Base-by-base conservation (phyloP, 2,329 filamentous ascomycete genomes). In the Colletotrichum agaves region DNA sequence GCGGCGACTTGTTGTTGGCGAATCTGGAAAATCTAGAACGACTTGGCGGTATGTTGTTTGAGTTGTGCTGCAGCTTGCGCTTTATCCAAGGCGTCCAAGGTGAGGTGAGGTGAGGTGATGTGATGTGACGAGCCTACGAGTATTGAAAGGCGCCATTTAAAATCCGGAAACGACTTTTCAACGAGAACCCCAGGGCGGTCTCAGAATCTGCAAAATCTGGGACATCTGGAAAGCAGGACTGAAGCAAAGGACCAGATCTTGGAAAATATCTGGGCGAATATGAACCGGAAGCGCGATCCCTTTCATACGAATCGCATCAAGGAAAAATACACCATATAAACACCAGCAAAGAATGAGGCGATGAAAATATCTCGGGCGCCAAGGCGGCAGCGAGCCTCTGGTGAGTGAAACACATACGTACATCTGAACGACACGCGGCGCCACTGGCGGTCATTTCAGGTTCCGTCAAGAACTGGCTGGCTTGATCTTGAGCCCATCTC, bases 381-480 rank as follows among this genome's bases (percentile, higher is more conserved):
- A 23, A 27, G 27, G 27, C 27, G 27, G 27, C 27, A 27, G 27
- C 27, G 27, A 27, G 27, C n/a, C 21, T 37, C 35, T 15, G 3
- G 13, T 37, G 27, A 15, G 27, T 50, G 47, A 50, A 31, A 1
- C 0, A 31, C 47, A 2, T n/a, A 27, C 47, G 7, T 7, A 33
- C 47, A 23, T 31, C 21, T 31, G 21, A 17, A 10, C 19, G 13
- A 60, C 37, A 46, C 49, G 33, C 35, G 63, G 50, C 57, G 63
- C 63, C 50, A 53, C 50, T 46, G 43, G 49, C 50, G 63, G 50
- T 21, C 63, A 56, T 3, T 66, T 58, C 63, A 59, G 37, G 8
- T 2, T 2, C 27, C 23, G 23, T 27, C 23, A 27, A 5, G 27
- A 10, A 8, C 27, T 8, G 27, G 23, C 56, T 57, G 56, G 56